Evolutionary conservation across 2,329 filamentous ascomycete genomes (phyloP).

Genomic region (Tricladium varicosporioides): DNA sequence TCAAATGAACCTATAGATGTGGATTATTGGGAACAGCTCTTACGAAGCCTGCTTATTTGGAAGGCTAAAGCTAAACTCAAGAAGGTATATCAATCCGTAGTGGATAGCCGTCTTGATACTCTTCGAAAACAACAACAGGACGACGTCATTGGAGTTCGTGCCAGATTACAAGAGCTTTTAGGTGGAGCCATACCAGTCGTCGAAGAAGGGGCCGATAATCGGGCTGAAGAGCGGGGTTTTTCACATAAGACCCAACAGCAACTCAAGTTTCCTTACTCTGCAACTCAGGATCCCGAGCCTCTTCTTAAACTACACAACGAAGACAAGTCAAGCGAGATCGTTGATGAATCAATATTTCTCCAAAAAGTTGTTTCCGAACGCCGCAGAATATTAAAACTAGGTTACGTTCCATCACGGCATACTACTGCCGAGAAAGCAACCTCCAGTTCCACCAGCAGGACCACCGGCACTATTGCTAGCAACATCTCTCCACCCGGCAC

Average conservation of each 20-base stretch:
- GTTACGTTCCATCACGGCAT: slow-evolving; percentile 63
- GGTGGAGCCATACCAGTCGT: slow-evolving; percentile 33
- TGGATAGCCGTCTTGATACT: slow-evolving; percentile 64
- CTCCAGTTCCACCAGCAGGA: slow-evolving; percentile 33
- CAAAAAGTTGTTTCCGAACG: slow-evolving; percentile 56
- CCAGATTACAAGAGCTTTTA: slow-evolving; percentile 51
- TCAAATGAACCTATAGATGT: slow-evolving; percentile 87
- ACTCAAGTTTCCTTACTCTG: slow-evolving; percentile 39
- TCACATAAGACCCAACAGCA: slow-evolving; percentile 23
- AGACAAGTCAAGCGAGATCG: slow-evolving; percentile 57
- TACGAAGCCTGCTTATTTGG: slow-evolving; percentile 82
- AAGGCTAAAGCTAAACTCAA: slow-evolving; percentile 86
- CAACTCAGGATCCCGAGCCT: slow-evolving; percentile 61
- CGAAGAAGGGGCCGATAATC: slow-evolving; percentile 25
- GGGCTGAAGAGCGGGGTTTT: slow-evolving; percentile 13
- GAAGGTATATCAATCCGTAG: slow-evolving; percentile 73
- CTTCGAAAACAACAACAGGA: slow-evolving; percentile 66
- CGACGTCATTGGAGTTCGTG: slow-evolving; percentile 57
- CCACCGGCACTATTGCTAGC: slow-evolving; percentile 37
- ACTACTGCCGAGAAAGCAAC: slow-evolving; percentile 33
- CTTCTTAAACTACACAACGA: slow-evolving; percentile 61
- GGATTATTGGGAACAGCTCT: slow-evolving; percentile 94
- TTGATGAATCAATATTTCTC: slow-evolving; percentile 59
- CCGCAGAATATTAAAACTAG: slow-evolving; percentile 60
- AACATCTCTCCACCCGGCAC: slow-evolving; percentile 51